Evolutionary conservation across 257 asterid species (phyloP), one percentile per base, ranked within the genome.

Genomic region (Solanum peruvianum): DNA sequence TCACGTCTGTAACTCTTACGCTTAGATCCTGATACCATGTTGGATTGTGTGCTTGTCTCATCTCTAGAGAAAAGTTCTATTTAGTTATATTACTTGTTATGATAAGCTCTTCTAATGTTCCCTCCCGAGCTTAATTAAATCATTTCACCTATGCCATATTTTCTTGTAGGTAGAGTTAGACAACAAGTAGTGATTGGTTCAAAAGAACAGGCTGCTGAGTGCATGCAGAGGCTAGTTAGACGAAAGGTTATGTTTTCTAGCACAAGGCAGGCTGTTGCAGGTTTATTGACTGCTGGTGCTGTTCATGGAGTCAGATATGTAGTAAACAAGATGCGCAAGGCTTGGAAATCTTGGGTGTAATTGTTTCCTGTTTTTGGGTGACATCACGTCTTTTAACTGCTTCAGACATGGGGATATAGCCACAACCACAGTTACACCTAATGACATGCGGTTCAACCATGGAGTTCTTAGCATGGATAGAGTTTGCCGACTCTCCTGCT

Each of bases 161-260:
- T 35, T 73, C 58, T 87, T 86, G 73, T 83, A 93, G 98, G 92
- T 82, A 87, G 86, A 73, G 87, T 86, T 18, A 60, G 52, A 45
- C 85, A 85, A 66, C 92, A 88, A 84, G 90, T 92, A 89, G 90
- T 80, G 69, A 86, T 92, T n/a, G 90, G 75, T 66, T 95, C 97
- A 5, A 95, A 87, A 93, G 95, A 89, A 69, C 94, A 94, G 92
- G 96, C 94, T 84, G 98, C 96, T 45, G 89, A 92, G 84, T 93
- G 93, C 88, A 62, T 93, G 89, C 91, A 85, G 76, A 97, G 88
- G 91, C 90, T 93, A 82, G 89, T 97, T 87, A 94, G 98, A 64
- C 93, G 88, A 72, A 97, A 92, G 89, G 99, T 97, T 7, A 92
- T 91, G 98, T 90, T 91, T 90, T 97, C 97, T n/a, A 97, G 99